phyloP scores from a whole-genome alignment of 2,329 filamentous ascomycete genomes.

The Ilyonectria destructans region DNA sequence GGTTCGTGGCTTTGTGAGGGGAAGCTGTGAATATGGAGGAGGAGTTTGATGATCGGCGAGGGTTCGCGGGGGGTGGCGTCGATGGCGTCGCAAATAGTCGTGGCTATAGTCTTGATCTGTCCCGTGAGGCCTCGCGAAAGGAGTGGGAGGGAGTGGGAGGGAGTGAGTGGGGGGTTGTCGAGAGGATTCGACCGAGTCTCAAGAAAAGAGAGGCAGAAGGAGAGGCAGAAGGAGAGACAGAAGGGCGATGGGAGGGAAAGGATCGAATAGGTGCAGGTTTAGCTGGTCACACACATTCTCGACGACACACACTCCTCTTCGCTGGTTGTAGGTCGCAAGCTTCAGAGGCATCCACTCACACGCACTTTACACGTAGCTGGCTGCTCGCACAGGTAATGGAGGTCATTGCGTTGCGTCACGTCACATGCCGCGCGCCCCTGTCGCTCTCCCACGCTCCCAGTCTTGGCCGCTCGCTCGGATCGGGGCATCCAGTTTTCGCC shows the following conservation, averaged over 20 bases:
- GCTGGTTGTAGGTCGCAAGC: background rate
- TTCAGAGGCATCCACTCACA: conserved; percentile 3
- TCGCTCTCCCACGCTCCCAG: background rate
- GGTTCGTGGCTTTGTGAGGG: conserved; percentile 4
- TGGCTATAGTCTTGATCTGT: conserved; percentile 14
- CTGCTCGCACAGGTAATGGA: background rate
- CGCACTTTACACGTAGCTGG: background rate
- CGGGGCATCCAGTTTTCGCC: background rate
- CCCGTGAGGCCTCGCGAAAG: conserved; percentile 20
- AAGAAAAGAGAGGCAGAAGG: background rate
- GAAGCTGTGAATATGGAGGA: background rate
- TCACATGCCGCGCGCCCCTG: conserved; percentile 7
- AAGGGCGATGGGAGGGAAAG: background rate
- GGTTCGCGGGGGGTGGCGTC: background rate
- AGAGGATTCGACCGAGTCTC: background rate
- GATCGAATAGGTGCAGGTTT: background rate
- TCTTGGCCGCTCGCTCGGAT: background rate
- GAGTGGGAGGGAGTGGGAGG: background rate
- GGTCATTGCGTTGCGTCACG: conserved; percentile 41
- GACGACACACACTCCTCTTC: conserved; percentile 3
- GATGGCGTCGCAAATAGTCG: background rate
- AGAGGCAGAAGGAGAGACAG: background rate
- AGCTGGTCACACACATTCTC: conserved; percentile 21
- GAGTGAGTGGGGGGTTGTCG: background rate
- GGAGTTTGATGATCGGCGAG: background rate